Base-by-base conservation (phyloP, 1,284 basidiomycete genomes). In the Tremellales sp. region DNA sequence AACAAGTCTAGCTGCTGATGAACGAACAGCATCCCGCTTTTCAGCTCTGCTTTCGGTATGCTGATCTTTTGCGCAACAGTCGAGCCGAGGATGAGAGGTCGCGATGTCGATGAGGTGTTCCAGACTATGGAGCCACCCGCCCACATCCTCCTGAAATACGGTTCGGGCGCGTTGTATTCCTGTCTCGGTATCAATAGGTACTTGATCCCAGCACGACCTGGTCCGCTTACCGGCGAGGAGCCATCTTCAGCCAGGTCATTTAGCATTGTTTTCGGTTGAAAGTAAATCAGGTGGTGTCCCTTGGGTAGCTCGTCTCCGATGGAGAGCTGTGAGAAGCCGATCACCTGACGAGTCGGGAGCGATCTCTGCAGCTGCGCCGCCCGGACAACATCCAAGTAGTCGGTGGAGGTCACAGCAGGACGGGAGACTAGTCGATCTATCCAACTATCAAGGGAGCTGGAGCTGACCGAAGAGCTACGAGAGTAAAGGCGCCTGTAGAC, bases 81-180 rank as follows among this genome's bases (percentile, higher is more conserved):
- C 31, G 77, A 73, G 9, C 84, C 86, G 19, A 86, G 73, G 21
- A 72, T 59, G 47, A 88, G 68, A 2, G 77, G 75, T 25, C 73
- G 16, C 3, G 46, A 16, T n/a, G n/a, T n/a, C 1, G 42, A 73
- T 42, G 63, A 57, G 19, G 66, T 59, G 54, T 80, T 76, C 83
- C 85, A 89, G 31, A 71, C 72, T 63, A 89, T 82, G 50, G 73
- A 77, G 0, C 87, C 87, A 18, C 84, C 80, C 1, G 85, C 86
- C 86, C 87, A 90, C 87, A 90, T 90, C 16, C 87, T 76, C 35
- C 84, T 77, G 16, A 79, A 78, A 70, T 85, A 89, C 0, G 86
- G 86, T 35, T 77, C 69, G 0, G 87, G 87, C 3, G 87, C 61
- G 42, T 69, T 72, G 53, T 65, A 67, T 29, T 70, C 68, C 68